Evolutionary conservation across 2,329 filamentous ascomycete species (phyloP), one percentile per base, ranked within the genome.

Genomic region (Curvularia sp.): DNA sequence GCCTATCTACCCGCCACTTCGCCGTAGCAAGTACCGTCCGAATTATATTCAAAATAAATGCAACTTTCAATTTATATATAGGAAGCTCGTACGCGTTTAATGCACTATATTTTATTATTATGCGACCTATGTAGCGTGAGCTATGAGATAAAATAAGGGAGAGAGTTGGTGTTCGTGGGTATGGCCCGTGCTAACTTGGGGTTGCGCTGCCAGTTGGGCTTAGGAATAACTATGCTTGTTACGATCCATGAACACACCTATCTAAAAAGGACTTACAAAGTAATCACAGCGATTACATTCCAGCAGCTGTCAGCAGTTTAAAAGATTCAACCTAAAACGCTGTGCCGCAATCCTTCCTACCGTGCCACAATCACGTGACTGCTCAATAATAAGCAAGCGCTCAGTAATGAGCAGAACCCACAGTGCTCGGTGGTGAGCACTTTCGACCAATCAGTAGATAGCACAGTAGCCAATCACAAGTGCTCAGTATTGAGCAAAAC

Each of bases 151-250:
- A 7, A 28, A 32, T 47, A 47, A 4, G 12, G 8, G 23, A 46
- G 42, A 46, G 42, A 30, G 42, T 30, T 46, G 7, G 5, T 46
- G 23, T 46, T 30, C 23, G 23, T 46, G 7, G n/a, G 42, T 28
- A 30, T 46, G 7, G 42, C 42, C 42, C 27, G 27, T 46, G 42
- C 42, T 45, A 28, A 45, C 42, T 46, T 46, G 8, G 42, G 27
- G 21, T 45, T 30, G 28, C 28, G 7, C 28, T 30, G n/a, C n/a
- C n/a, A n/a, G n/a, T n/a, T n/a, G n/a, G n/a, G n/a, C n/a, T n/a
- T n/a, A n/a, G n/a, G n/a, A n/a, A n/a, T n/a, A n/a, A n/a, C n/a
- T n/a, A n/a, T 34, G 12, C 32, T 13, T 34, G 32, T 34, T 34
- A 34, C 32, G 32, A 34, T 34, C 32, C 32, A 34, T 7, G 32